Base-by-base conservation (phyloP, 2,329 filamentous ascomycete genomes). In the Neophaeococcomyces aloes region DNA sequence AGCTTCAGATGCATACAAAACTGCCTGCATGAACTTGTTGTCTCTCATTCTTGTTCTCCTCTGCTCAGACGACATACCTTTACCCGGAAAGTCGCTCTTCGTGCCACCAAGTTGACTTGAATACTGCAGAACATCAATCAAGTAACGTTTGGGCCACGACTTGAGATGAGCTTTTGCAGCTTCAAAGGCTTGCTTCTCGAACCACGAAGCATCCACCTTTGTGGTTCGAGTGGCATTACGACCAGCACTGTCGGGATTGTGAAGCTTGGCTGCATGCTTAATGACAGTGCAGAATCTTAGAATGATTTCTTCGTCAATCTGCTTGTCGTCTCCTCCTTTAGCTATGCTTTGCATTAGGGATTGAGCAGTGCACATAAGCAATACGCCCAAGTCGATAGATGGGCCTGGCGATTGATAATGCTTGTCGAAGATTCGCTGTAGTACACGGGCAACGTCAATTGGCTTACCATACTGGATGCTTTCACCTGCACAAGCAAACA, bases 401-500 rank as follows among this genome's bases (percentile, higher is more conserved):
- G 65, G 59, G 2, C 73, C 65, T 4, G 64, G 59, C 35, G 56
- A 62, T 40, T 69, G 66, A 18, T 76, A 66, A 46, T 72, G 70
- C 41, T 71, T 74, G 21, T 76, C 68, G 11, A 83, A 64, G 1
- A 86, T 66, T 46, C 72, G 68, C 51, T 76, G 74, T 36, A 88
- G 59, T 8, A 75, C 73, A 23, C 68, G 59, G 10, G 80, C 64
- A 2, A 79, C 75, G 49, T 81, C 76, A 0, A 66, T 49, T 39
- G 73, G 78, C 48, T 86, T 75, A 0, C 78, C 76, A 1, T 67
- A 66, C 49, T 77, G 69, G 38, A 87, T 79, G 2, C 86, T 82
- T 59, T 93, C 86, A 21, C 86, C 65, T 17, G 86, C 76, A 54
- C 87, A 94, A 1, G 86, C 83, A 51, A 88, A 86, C 1, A 95